Percentiles rank a stretch among this genome's conserved stretches.
Evolutionary conservation across 2,329 filamentous ascomycete genomes (phyloP).

Genomic region (Pseudogymnoascus sp.): DNA sequence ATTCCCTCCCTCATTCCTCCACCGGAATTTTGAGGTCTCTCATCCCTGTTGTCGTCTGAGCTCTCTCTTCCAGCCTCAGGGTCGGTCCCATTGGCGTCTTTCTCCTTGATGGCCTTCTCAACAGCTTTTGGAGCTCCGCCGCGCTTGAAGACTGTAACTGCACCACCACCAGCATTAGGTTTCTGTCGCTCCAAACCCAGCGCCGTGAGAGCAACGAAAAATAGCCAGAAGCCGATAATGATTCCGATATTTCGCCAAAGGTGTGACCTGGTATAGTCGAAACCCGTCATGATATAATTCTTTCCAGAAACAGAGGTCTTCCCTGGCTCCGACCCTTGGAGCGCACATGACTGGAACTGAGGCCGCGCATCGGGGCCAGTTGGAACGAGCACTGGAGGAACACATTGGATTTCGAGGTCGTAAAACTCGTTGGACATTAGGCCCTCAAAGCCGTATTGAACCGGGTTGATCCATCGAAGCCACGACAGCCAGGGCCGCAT

Average conservation of each 20-base stretch:
- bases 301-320: constrained; percentile 46
- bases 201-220: constrained; percentile 40
- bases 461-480: constrained; percentile 53
- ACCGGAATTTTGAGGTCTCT: constrained; percentile 24
- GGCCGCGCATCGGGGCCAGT: constrained; percentile 38
- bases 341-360: constrained; percentile 48
- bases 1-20: constrained; percentile 40
- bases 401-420: constrained; percentile 45
- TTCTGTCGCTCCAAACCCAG: constrained; percentile 44
- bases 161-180: constrained; percentile 52
- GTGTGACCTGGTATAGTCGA: constrained; percentile 49
- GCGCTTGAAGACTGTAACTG: constrained; percentile 57
- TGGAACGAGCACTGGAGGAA: constrained; percentile 43
- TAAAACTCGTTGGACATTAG: constrained; percentile 82
- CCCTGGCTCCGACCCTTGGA: constrained; percentile 51
- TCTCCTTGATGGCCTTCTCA: constrained; percentile 47
- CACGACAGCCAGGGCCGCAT: constrained; percentile 52
- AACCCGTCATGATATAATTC: constrained; percentile 50
- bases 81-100: constrained; percentile 21
- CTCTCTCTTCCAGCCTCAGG: constrained; percentile 29
- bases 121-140: constrained; percentile 56
- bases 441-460: constrained; percentile 61
- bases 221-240: constrained; percentile 44
- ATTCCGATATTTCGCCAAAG: constrained; percentile 56
- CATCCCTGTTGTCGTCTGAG: constrained; percentile 17